Conservation (phyloP, 768 basidiomycete species). For the Sarcomyxa edulis region DNA sequence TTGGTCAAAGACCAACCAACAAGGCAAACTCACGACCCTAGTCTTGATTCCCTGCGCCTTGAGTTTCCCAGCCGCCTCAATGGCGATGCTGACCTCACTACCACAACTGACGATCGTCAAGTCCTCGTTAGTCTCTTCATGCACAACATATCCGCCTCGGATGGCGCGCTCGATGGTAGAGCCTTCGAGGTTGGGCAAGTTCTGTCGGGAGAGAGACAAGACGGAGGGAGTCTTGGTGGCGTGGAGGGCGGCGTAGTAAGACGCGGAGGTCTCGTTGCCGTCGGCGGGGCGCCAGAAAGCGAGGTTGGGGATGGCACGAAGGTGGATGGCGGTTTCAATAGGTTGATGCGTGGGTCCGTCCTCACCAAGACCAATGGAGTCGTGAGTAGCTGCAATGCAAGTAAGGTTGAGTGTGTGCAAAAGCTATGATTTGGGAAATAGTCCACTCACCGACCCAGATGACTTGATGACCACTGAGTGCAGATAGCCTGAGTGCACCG, state of each 20-base stretch:
- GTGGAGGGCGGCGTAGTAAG: conserved; percentile 76
- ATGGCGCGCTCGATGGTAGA: conserved; percentile 80
- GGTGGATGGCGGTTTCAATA: conserved; percentile 79
- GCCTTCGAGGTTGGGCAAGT: conserved; percentile 87
- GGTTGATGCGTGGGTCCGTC: conserved; percentile 98
- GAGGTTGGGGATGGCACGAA: conserved; percentile 88
- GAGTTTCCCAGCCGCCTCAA: conserved; percentile 83
- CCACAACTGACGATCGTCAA: conserved; percentile 88
- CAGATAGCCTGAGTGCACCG: conserved; percentile 88
- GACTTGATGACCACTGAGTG: conserved; percentile 83
- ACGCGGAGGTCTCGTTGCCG: conserved; percentile 95
- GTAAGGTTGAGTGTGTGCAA: neutral
- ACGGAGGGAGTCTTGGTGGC: conserved; percentile 79
- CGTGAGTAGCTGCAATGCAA: conserved; percentile 72
- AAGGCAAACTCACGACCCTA: conserved; percentile 84
- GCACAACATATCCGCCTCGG: conserved; percentile 86
- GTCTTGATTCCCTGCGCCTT: conserved; percentile 72
- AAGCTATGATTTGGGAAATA: neutral
- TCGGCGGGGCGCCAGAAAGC: conserved; percentile 93
- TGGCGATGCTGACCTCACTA: conserved; percentile 82
- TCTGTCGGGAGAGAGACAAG: conserved; percentile 80
- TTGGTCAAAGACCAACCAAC: conserved; percentile 83
- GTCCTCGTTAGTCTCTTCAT: conserved; percentile 76
- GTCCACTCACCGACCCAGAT: conserved; percentile 81
- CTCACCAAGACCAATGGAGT: conserved; percentile 89